Base-by-base conservation (phyloP, 2,329 filamentous ascomycete species). In the Colletotrichum graminicola region DNA sequence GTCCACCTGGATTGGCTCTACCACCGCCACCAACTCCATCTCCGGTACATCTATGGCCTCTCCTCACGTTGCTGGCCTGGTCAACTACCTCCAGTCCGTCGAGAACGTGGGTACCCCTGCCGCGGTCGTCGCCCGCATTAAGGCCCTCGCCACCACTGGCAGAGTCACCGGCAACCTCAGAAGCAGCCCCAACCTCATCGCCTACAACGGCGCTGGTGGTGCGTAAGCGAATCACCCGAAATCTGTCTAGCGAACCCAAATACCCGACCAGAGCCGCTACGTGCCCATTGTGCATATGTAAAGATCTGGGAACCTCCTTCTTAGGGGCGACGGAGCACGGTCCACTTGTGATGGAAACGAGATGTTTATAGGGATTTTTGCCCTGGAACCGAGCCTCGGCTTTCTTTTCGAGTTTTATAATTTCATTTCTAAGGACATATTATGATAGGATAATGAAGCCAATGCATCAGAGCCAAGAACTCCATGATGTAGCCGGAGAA, bases 31-130 rank as follows among this genome's bases (percentile, higher is more conserved):
- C 34, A 80, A 80, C 59, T 82, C 76, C 41, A 83, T 89, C 76
- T 86, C 83, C 6, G 90, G 90, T 39, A 92, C 90, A 5, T 89
- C 85, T 41, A 91, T 91, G 89, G 87, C 89, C 2, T 82, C 84
- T 5, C 89, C 90, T 0, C 89, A 91, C 76, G 83, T 92, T 62
- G 83, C 87, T 26, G 90, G 90, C 10, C 78, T 92, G 23, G 88
- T 86, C 18, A 83, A 87, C n/a, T 91, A 91, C 77, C 78, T 91
- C 36, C 76, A 87, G 71, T 80, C 77, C 14, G 78, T 86, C 1
- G 83, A 87, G 76, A 75, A 76, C 45, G 73, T 77, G 61, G 74
- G 73, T 16, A 82, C 80, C 16, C 85, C 87, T 1, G 78, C 80
- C 63, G 80, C 79, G 32, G 80, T 89, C 39, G 79, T 78, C 34